Conservation (phyloP, 176 grass and related monocot species). For the Cenchrus americanus region DNA sequence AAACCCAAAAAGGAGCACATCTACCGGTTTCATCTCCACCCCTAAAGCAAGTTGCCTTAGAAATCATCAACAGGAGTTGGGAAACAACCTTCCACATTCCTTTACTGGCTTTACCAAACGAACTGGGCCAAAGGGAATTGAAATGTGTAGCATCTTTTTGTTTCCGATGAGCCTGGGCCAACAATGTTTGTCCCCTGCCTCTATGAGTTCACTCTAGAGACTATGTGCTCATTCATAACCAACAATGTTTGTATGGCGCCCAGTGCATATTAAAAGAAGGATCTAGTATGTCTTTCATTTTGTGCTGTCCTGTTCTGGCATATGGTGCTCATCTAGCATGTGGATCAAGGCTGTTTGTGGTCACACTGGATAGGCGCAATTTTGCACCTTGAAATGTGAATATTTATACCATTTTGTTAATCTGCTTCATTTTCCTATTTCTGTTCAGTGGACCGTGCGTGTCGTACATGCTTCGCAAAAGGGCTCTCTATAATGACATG, state of each 20-base stretch:
- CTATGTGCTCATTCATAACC: neutral
- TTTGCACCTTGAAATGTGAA: slow-evolving; percentile 3
- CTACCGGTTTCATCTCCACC: neutral
- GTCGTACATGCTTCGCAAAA: slow-evolving; percentile 98
- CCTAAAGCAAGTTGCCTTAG: neutral
- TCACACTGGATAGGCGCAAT: neutral
- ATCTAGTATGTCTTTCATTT: neutral
- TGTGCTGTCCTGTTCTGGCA: neutral
- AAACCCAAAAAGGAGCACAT: neutral
- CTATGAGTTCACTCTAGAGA: neutral
- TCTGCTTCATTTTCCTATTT: slow-evolving; percentile 29
- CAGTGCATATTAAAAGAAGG: neutral
- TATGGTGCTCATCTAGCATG: neutral
- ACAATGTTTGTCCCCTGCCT: neutral
- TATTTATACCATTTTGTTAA: slow-evolving; percentile 16
- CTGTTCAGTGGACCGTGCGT: slow-evolving; percentile 86
- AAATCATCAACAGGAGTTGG: neutral
- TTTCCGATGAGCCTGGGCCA: neutral
- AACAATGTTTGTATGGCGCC: neutral
- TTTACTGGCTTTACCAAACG: neutral
- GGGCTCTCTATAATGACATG: slow-evolving; percentile 99
- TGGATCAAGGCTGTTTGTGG: slow-evolving; percentile 14
- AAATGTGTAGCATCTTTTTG: neutral
- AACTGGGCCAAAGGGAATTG: slow-evolving; percentile 17
- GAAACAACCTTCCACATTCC: neutral